These are phyloP conservation scores for Blastobotrys indianensis DNA, from an alignment of 1,139 yeast species.

Conservation along the genomic window DNA sequence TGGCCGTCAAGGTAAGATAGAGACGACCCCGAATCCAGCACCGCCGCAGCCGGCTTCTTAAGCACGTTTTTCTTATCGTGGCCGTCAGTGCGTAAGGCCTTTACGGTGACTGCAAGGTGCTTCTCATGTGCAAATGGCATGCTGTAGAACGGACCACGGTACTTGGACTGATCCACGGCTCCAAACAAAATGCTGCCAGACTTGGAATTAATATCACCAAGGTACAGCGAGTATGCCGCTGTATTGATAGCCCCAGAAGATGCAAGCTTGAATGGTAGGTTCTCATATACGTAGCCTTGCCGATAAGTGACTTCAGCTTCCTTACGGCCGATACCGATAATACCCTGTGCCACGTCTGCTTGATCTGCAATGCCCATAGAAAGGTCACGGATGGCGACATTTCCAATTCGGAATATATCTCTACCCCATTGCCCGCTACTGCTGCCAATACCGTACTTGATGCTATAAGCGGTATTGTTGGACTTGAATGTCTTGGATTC, in stretches of 20 bases:
- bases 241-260: constrained; percentile 45
- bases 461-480: constrained; percentile 21
- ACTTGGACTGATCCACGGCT: constrained; percentile 48
- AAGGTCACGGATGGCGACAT: constrained; percentile 35
- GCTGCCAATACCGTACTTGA: constrained; percentile 28
- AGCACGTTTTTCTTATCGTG: constrained; percentile 34
- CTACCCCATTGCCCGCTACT: constrained; percentile 44
- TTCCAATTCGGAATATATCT: constrained; percentile 42
- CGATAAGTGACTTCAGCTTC: constrained; percentile 31
- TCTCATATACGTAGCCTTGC: constrained; percentile 21
- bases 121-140: constrained; percentile 36
- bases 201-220: constrained; percentile 24
- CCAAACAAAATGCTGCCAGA: constrained; percentile 44
- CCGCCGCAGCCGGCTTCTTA: constrained; percentile 37
- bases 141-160: constrained; percentile 34
- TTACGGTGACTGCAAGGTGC: constrained; percentile 45
- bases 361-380: constrained; percentile 45
- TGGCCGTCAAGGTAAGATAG: constrained; percentile 46
- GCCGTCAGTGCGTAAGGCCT: constrained; percentile 34
- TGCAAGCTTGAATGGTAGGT: constrained; percentile 36
- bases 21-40: constrained; percentile 67
- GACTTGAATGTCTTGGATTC: constrained; percentile 21
- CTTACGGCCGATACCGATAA: constrained; percentile 49
- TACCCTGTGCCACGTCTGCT: constrained; percentile 44
- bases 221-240: constrained; percentile 40